Percentiles rank a stretch among this genome's conserved stretches.
Conservation (phyloP, 768 basidiomycete genomes). For the Suillus hirtellus region DNA sequence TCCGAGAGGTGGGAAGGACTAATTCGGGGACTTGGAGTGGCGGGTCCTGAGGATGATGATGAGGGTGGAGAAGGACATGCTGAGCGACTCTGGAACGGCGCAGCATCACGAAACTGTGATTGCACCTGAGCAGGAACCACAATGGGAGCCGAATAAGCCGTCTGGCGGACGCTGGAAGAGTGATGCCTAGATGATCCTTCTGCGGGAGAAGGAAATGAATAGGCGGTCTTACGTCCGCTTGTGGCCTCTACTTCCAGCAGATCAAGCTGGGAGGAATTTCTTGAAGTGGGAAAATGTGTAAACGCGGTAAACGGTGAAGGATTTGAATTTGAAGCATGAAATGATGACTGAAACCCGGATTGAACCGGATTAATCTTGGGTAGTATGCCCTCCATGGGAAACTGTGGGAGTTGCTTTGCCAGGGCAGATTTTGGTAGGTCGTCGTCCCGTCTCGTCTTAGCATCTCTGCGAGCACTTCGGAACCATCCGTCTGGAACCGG, state of each 20-base stretch:
- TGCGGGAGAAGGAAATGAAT: conserved; percentile 32
- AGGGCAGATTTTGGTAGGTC: conserved; percentile 52
- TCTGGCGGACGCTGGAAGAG: conserved; percentile 26
- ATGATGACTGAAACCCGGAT: conserved; percentile 20
- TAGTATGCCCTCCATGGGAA: conserved; percentile 32
- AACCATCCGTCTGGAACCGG: conserved; percentile 77
- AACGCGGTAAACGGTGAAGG: conserved; percentile 22
- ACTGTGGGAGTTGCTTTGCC: conserved; percentile 35
- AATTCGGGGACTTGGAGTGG: conserved; percentile 36
- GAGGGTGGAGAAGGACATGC: conserved; percentile 35
- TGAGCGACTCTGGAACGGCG: conserved; percentile 24
- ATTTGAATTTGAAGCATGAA: conserved; percentile 23
- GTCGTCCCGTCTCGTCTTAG: conserved; percentile 41
- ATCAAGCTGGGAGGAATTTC: conserved; percentile 27
- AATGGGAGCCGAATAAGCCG: conserved; percentile 35
- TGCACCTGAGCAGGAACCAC: conserved; percentile 16
- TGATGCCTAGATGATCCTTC: conserved; percentile 19
- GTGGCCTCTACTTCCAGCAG: conserved; percentile 20
- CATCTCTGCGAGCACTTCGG: conserved; percentile 72
- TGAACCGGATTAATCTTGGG: conserved; percentile 19
- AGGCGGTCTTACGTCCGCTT: conserved; percentile 26
- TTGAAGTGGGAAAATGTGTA: conserved; percentile 35
- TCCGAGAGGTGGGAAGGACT: conserved; percentile 25
- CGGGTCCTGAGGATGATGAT: conserved; percentile 40
- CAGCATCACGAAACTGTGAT: conserved; percentile 23